Evolutionary conservation across 805 yeast species (phyloP).

Genomic region (Ogataea minuta): DNA sequence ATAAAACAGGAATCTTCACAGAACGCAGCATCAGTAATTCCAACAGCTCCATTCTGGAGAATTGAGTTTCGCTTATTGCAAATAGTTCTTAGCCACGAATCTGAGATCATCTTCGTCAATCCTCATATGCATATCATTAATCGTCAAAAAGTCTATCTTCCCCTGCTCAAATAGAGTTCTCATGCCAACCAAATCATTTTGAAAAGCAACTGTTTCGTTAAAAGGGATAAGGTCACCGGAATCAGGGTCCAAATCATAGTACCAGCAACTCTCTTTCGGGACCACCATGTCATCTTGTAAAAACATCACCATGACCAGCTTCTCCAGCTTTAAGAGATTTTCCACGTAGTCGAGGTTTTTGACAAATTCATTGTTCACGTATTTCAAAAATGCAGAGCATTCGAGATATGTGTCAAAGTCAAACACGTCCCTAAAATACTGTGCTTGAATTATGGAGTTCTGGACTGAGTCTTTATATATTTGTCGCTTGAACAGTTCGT

Average conservation of each 20-base stretch:
- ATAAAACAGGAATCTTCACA: constrained; percentile 2
- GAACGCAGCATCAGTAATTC: not conserved
- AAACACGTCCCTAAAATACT: constrained; percentile 61
- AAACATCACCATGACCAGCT: constrained; percentile 60
- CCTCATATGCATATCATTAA: constrained; percentile 65
- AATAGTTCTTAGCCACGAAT: constrained; percentile 42
- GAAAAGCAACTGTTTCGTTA: constrained; percentile 47
- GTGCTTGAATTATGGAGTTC: constrained; percentile 62
- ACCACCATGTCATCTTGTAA: constrained; percentile 62
- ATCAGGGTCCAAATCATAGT: constrained; percentile 48
- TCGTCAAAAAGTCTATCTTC: constrained; percentile 46
- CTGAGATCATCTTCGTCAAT: constrained; percentile 52
- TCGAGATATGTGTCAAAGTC: constrained; percentile 54
- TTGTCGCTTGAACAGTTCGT: constrained; percentile 53
- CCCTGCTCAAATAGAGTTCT: constrained; percentile 41
- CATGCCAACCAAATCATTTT: constrained; percentile 61
- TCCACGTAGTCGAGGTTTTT: constrained; percentile 36
- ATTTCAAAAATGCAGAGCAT: constrained; percentile 59
- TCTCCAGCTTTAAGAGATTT: constrained; percentile 45
- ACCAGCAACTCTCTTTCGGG: constrained; percentile 73
- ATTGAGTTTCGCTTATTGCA: constrained; percentile 19
- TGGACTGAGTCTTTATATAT: constrained; percentile 62
- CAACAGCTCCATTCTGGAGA: not conserved
- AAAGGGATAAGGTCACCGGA: constrained; percentile 46
- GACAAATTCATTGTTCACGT: constrained; percentile 59